A percentile compares a stretch with the other conserved stretches of the same genome.
Evolutionary conservation across 306 rosid species (phyloP).

Genomic region (Cucurbita moschata): DNA sequence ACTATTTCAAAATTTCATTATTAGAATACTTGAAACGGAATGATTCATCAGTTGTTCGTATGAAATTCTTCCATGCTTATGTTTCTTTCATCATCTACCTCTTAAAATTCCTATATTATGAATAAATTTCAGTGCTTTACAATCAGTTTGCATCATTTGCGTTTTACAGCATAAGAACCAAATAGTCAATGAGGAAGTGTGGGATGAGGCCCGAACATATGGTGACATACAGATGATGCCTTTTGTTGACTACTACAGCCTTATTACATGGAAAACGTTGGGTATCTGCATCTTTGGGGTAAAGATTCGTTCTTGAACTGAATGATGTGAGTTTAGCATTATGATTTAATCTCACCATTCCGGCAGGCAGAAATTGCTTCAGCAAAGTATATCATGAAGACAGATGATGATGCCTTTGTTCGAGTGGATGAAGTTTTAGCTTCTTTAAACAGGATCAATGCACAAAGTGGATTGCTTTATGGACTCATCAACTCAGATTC

Average conservation of each 20-base stretch:
- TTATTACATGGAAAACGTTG: conserved; percentile 93
- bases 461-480: conserved; percentile 51
- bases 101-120: neutral
- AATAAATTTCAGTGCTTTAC: neutral
- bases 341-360: conserved; percentile 11
- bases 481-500: conserved; percentile 92
- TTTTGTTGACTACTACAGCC: conserved; percentile 90
- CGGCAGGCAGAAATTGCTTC: conserved; percentile 90
- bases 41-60: neutral
- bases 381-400: conserved; percentile 89
- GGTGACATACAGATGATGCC: conserved; percentile 96
- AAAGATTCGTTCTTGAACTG: conserved; percentile 24
- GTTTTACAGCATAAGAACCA: conserved; percentile 78
- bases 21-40: neutral
- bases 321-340: conserved; percentile 7
- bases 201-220: conserved; percentile 88
- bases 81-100: neutral
- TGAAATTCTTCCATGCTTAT: neutral
- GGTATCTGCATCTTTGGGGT: conserved; percentile 96
- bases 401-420: conserved; percentile 95
- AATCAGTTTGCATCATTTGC: conserved; percentile 12
- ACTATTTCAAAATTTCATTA: neutral
- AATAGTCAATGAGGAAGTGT: conserved; percentile 83
- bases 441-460: conserved; percentile 46
- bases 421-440: conserved; percentile 79